Base-by-base conservation (phyloP, 257 asterid genomes). In the Nemophila menziesii region DNA sequence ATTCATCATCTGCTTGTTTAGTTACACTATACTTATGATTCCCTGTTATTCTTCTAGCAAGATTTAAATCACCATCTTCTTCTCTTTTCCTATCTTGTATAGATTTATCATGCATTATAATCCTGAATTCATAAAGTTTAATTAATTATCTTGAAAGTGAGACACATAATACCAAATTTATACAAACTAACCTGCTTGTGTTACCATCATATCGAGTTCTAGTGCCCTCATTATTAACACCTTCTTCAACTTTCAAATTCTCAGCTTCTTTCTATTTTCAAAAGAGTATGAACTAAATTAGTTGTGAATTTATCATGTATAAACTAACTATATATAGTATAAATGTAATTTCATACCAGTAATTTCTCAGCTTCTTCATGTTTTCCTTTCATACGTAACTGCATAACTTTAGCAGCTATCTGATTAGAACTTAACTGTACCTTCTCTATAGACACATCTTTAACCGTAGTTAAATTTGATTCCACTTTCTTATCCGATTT, bases 341-440 rank as follows among this genome's bases (percentile, higher is more conserved):
- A 13, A 33, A 17, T 17, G 49, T 57, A 37, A 29, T 27, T 22
- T 20, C 80, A 16, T 71, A 87, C 97, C 93, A 80, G 37, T 46
- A 89, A 69, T 53, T 70, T 79, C 37, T 80, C 93, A 4, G 98
- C 94, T 65, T 84, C 98, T 22, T 74, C 93, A 20, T 78, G 94
- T 64, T 74, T 81, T 68, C 95, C 98, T 67, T 77, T 84, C 96
- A 89, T 66, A 36, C 92, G 90, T 24, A 89, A 90, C 66, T 89
- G 98, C 71, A 89, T 54, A 55, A 76, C 92, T 68, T 74, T 89
- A 46, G 98, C 98, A 54, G 95, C 95, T 69, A 89, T 61, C 61
- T 89, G 98, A 66, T 89, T 89, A 19, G 94, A 92, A 45, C 77
- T 65, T 80, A 80, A 48, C 39, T 85, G 79, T 26, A 10, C 5